Conservation (phyloP, 2,329 filamentous ascomycete genomes). For the Grosmannia clavigera region DNA sequence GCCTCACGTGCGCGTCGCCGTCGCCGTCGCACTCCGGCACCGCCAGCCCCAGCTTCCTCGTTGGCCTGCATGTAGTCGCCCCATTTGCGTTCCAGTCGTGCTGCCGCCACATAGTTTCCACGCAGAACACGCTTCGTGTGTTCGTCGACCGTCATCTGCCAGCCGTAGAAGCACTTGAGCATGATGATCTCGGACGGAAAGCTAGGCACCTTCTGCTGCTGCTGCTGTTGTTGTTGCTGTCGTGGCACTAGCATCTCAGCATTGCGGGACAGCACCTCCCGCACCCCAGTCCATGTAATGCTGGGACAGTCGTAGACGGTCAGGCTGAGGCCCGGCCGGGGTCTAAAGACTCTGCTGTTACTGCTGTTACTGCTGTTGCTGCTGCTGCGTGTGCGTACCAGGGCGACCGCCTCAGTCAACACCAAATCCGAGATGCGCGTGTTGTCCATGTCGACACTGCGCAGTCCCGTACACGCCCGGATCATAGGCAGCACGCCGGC, state of each 20-base stretch:
- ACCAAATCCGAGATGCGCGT: conserved; percentile 80
- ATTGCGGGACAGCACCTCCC: conserved; percentile 77
- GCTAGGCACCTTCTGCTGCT: no score
- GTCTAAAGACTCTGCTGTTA: conserved; percentile 20
- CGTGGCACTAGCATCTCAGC: conserved; percentile 51
- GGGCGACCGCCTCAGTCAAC: conserved; percentile 72
- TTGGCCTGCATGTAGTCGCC: conserved; percentile 86
- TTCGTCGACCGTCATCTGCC: conserved; percentile 89
- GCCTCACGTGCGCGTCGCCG: conserved; percentile 71
- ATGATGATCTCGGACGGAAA: conserved; percentile 71
- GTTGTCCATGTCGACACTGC: conserved; percentile 79
- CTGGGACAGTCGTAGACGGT: conserved; percentile 86
- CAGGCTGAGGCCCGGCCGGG: conserved; percentile 55
- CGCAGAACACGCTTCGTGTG: conserved; percentile 76
- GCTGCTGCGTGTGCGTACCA: conserved; percentile 51
- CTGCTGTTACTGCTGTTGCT: neutral
- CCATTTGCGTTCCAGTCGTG: conserved; percentile 81
- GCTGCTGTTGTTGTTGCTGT: conserved; percentile 8
- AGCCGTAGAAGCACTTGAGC: conserved; percentile 89
- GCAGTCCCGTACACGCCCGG: conserved; percentile 57
- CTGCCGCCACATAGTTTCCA: conserved; percentile 63
- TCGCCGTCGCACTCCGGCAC: conserved; percentile 54
- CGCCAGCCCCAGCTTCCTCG: conserved; percentile 65
- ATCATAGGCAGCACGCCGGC: conserved; percentile 72
- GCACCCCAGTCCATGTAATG: conserved; percentile 84